Base-by-base conservation (phyloP, 495 filamentous ascomycete genomes). In the Penicillium paradoxum region DNA sequence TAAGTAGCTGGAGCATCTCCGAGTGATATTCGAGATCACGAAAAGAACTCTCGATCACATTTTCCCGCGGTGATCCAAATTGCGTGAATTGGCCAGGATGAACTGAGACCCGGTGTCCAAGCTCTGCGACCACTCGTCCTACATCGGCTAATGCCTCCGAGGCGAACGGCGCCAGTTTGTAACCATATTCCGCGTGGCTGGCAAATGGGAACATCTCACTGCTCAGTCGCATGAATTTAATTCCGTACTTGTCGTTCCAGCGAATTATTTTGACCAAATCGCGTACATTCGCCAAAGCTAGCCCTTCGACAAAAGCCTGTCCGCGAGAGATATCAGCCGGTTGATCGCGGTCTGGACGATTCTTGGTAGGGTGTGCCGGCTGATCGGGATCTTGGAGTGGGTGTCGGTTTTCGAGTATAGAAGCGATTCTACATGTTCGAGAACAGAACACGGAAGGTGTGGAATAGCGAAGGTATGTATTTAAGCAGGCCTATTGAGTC, bases 201-300 rank as follows among this genome's bases (percentile, higher is more conserved):
- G 93, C 91, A 65, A 97, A 97, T 0, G 92, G 93, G 54, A 97
- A 97, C 89, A 96, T 96, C 62, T 96, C 93, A 58, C 87, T 93
- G 58, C 87, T 92, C 17, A 97, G 76, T 3, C 92, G 85, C 77
- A 97, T 79, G 66, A 98, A 95, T 62, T 87, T 93, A 71, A 97
- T 97, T 36, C 83, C 84, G 52, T 93, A 97, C 49, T 82, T 84
- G 53, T 96, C 90, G 63, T 97, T 97, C 93, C 93, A 98, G 2
- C 84, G 79, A 18, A 97, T 59, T 77, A 97, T 84, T 62, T 95
- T 96, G 30, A 79, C 70, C 6, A 97, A 80, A 58, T 97, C 91
- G 29, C 81, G 77, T 18, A 87, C 86, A 69, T 98, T 97, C 4
- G 86, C 81, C 6, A 97, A 71, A 2, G 89, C 88, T 6, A 98